These are phyloP conservation scores for Saitozyma podzolica DNA, from an alignment of 768 basidiomycete genomes.

Conservation along the genomic window DNA sequence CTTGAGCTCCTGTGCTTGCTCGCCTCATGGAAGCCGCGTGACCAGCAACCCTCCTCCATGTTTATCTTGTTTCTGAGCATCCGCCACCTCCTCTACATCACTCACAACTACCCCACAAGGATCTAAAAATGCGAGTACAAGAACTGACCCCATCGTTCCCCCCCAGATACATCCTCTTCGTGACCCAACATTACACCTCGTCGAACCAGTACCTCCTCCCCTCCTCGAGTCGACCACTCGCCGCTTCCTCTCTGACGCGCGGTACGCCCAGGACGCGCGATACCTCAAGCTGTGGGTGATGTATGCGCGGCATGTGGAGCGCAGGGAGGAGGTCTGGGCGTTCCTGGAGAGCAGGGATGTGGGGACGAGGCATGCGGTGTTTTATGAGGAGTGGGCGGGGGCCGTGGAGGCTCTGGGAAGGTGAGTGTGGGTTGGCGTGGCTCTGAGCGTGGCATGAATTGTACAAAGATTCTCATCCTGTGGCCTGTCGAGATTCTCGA, in stretches of 20 bases:
- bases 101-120: too few relatives aligned
- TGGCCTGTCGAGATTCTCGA: not conserved
- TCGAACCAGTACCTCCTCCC: constrained; percentile 69
- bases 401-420: constrained; percentile 72
- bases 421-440: constrained; percentile 58
- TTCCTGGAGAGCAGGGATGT: constrained; percentile 90
- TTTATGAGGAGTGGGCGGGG: constrained; percentile 90
- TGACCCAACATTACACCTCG: constrained; percentile 76
- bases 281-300: constrained; percentile 90
- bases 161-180: constrained; percentile 73
- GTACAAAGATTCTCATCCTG: not conserved
- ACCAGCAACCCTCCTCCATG: too few relatives aligned
- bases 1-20: too few relatives aligned
- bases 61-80: too few relatives aligned
- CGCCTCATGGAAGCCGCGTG: too few relatives aligned
- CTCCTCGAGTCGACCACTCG: constrained; percentile 80
- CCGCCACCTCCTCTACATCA: too few relatives aligned
- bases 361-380: constrained; percentile 70
- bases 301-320: constrained; percentile 78
- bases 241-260: constrained; percentile 75
- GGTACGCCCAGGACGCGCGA: constrained; percentile 77
- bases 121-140: too few relatives aligned
- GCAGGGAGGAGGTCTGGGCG: constrained; percentile 72
- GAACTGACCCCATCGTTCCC: too few relatives aligned
- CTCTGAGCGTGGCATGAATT: not conserved